phyloP scores from a whole-genome alignment of 495 filamentous ascomycete species.

The Usnea hakonensis region DNA sequence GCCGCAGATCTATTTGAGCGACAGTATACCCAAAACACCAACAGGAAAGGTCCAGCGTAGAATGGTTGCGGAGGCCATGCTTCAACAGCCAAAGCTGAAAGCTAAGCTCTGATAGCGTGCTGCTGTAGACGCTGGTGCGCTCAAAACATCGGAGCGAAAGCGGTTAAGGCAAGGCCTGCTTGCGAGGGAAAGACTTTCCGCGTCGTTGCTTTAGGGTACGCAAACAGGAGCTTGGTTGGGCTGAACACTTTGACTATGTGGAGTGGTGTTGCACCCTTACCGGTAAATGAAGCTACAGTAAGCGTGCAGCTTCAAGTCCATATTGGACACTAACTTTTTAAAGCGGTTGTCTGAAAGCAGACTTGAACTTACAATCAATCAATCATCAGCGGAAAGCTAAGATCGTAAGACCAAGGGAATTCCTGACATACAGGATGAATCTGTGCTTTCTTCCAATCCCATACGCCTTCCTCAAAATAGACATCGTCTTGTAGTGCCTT shows the following conservation, averaged over 20 bases:
- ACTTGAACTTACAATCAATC: conserved; percentile 11
- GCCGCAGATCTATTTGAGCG: conserved; percentile 61
- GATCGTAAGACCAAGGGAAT: background rate
- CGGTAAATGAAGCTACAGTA: background rate
- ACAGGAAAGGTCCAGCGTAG: conserved; percentile 80
- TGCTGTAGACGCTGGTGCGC: background rate
- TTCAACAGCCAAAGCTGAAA: conserved; percentile 42
- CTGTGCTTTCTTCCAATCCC: conserved; percentile 72
- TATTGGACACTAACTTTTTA: background rate
- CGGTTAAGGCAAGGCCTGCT: background rate
- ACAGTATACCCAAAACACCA: conserved; percentile 81
- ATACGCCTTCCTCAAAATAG: conserved; percentile 63
- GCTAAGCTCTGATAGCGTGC: conserved; percentile 32
- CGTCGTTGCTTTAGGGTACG: background rate
- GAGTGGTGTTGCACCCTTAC: background rate
- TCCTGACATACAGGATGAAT: conserved; percentile 38
- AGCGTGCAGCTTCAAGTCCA: background rate
- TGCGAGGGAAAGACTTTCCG: background rate
- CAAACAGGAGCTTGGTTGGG: background rate
- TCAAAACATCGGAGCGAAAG: background rate
- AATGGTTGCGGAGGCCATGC: conserved; percentile 72
- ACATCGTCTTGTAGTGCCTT: conserved; percentile 62
- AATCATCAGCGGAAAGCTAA: background rate
- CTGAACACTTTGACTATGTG: background rate
- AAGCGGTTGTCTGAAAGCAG: conserved; percentile 10